Evolutionary conservation across 139 green algal genomes (phyloP), one percentile per base, ranked within the genome.

Genomic region (Chlorella sp.): DNA sequence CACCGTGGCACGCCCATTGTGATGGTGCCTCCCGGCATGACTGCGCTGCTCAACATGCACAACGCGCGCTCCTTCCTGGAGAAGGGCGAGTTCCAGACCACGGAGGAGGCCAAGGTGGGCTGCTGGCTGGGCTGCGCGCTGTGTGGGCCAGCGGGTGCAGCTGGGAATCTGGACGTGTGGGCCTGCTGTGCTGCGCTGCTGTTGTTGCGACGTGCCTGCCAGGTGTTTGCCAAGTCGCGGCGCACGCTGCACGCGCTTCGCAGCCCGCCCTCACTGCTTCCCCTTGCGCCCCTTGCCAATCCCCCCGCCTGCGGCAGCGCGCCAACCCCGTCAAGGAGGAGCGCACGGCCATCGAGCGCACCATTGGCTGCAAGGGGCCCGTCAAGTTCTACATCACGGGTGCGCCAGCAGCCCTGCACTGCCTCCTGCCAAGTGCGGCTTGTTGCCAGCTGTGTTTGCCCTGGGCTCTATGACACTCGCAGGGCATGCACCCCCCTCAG

Each of bases 11-110:
- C 85, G 30, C 92, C 92, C 40, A 92, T 95, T 56, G 93, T 95
- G 54, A 83, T 95, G n/a, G 92, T 95, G 43, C 92, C 92, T 0
- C 84, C 86, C 11, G 92, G 80, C n/a, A 64, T 87, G 22, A 88
- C 84, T 44, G 84, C 92, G 8, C 68, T 93, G 48, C 51, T 95
- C 56, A 95, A 93, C 74, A 96, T 93, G 82, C 93, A 89, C 91
- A 95, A 95, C 65, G 82, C 80, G 30, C 46, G 26, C 60, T 32
- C 62, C 5, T 93, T 95, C 34, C 79, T 95, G 72, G 90, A 95
- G 83, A 40, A 88, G 22, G 90, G 92, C 19, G 34, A 40, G n/a
- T 95, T 89, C 86, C 62, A 70, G n/a, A 80, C 83, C 0, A 60
- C 65, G 20, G 73, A 94, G 56, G 56, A 88, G 75, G 70, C 43